These are phyloP conservation scores for Casaregolazyma lundiana DNA, from an alignment of 1,139 yeast genomes.

Conservation along the genomic window DNA sequence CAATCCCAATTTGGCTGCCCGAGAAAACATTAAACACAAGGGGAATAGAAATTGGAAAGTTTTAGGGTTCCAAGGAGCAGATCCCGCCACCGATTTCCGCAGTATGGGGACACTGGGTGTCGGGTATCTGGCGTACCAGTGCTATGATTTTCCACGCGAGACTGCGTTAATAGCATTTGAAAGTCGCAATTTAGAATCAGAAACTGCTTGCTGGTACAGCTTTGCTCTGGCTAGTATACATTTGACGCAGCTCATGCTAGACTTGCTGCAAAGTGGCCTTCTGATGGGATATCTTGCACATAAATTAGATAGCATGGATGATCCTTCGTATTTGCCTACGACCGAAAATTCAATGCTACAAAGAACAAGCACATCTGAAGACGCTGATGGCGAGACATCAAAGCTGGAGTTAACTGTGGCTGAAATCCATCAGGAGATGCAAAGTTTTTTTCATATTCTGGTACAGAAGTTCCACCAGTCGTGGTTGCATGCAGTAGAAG, in stretches of 20 bases:
- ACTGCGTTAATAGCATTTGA: constrained; percentile 20
- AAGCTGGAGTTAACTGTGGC: background rate
- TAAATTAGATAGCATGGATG: background rate
- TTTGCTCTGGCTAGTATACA: constrained; percentile 37
- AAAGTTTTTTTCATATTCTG: constrained; percentile 21
- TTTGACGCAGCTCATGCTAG: constrained; percentile 25
- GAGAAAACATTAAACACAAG: constrained; percentile 5
- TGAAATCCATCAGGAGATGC: background rate
- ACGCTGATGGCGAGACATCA: too few species aligned
- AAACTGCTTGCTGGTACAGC: constrained; percentile 33
- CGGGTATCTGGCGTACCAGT: constrained; percentile 23
- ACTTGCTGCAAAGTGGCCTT: constrained; percentile 14
- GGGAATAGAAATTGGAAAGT: constrained; percentile 31
- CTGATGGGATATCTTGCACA: constrained; percentile 14
- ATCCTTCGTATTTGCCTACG: too few species aligned
- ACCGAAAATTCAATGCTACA: too few species aligned
- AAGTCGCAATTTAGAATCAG: constrained; percentile 26
- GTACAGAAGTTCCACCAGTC: constrained; percentile 28
- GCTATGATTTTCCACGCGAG: constrained; percentile 19
- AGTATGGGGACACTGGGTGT: constrained; percentile 36
- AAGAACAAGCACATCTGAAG: too few species aligned
- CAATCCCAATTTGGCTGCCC: background rate
- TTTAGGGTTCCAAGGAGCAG: constrained; percentile 37
- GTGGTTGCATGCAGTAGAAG: constrained; percentile 28
- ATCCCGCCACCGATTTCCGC: constrained; percentile 37